These are phyloP conservation scores for Scorias spongiosa DNA, from an alignment of 2,329 filamentous ascomycete genomes.

Conservation along the genomic window DNA sequence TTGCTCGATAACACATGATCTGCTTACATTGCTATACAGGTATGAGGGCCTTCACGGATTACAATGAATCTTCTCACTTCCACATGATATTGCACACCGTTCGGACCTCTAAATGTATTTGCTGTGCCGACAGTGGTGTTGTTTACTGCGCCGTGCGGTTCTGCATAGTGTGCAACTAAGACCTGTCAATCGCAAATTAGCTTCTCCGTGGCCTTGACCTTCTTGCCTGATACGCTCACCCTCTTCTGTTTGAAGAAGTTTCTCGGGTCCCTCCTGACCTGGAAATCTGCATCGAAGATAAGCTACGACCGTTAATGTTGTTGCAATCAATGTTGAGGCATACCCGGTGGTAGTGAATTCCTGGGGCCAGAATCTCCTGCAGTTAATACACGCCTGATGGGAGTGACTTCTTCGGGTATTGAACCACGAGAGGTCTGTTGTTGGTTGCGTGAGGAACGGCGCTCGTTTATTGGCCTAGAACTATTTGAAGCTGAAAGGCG, in stretches of 20 bases:
- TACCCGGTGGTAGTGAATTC: too few species aligned
- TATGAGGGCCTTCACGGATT: constrained; percentile 5
- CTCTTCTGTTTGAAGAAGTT: background rate
- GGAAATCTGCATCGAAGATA: background rate
- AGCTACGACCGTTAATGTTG: too few species aligned
- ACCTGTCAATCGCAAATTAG: background rate
- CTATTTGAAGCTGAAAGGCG: too few species aligned
- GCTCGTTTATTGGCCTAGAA: too few species aligned
- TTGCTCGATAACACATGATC: background rate
- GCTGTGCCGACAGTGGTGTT: background rate
- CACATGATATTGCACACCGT: constrained; percentile 6
- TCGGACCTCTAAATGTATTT: background rate
- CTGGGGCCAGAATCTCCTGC: too few species aligned
- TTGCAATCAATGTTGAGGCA: too few species aligned
- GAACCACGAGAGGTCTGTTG: too few species aligned
- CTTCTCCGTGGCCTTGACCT: too few species aligned
- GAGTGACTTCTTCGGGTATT: too few species aligned
- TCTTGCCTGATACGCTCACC: background rate
- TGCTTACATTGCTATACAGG: constrained; percentile 6
- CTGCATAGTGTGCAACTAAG: background rate
- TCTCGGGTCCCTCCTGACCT: background rate
- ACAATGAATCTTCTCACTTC: constrained; percentile 15
- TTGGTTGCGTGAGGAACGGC: too few species aligned
- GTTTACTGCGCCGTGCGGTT: background rate
- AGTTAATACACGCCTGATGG: too few species aligned